phyloP scores from a whole-genome alignment of 73 alveolate species.

The Tetrahymena borealis region DNA sequence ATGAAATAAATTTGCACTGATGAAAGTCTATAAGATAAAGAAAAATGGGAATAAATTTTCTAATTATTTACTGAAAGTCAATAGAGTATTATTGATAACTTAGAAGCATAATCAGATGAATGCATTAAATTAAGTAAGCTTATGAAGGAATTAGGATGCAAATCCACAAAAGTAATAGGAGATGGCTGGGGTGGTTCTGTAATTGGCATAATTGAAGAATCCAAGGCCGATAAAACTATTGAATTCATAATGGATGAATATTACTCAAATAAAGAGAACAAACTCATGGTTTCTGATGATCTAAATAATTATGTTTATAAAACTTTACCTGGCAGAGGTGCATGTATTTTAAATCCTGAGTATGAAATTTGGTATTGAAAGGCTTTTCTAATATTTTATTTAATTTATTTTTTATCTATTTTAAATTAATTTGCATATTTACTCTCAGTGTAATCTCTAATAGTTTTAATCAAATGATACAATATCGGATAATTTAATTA shows the following conservation, averaged over 20 bases:
- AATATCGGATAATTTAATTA: too few relatives aligned
- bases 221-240: not conserved
- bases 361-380: not conserved
- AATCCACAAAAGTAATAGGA: not conserved
- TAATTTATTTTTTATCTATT: not conserved
- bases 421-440: not conserved
- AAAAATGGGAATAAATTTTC: not conserved
- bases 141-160: not conserved
- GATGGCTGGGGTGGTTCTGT: not conserved
- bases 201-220: not conserved
- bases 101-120: not conserved
- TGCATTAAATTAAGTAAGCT: not conserved
- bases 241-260: not conserved
- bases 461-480: too few relatives aligned
- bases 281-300: constrained; percentile 67
- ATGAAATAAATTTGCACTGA: not conserved
- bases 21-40: not conserved
- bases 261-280: not conserved
- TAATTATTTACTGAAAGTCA: not conserved
- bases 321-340: not conserved
- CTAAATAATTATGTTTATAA: constrained; percentile 38
- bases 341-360: not conserved
- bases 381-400: not conserved
- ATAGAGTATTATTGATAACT: not conserved
- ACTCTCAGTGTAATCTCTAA: not conserved